Percentiles rank a stretch among this genome's conserved stretches.
phyloP scores from a whole-genome alignment of 305 asterid genomes.

The Lippia alba region DNA sequence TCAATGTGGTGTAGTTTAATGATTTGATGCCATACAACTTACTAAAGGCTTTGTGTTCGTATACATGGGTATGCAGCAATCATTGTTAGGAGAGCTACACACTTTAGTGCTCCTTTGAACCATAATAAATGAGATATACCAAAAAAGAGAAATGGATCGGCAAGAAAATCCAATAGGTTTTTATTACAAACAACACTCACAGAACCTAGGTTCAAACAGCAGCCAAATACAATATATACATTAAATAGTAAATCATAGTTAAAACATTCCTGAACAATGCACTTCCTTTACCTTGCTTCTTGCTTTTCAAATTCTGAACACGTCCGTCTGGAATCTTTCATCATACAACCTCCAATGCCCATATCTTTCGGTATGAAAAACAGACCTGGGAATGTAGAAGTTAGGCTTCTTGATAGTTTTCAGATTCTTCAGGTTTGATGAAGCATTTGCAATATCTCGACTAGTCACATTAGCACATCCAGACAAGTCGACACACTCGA shows the following conservation, averaged over 20 bases:
- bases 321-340: constrained; percentile 76
- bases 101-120: no score
- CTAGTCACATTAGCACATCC: constrained; percentile 75
- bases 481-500: constrained; percentile 70
- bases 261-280: constrained; percentile 5
- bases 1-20: neutral
- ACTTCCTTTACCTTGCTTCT: neutral
- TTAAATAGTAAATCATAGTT: neutral
- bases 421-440: constrained; percentile 58
- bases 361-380: constrained; percentile 61
- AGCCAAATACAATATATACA: constrained; percentile 20
- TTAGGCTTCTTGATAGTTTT: constrained; percentile 65
- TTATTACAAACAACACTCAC: constrained; percentile 19
- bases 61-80: no score
- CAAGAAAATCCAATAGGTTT: constrained; percentile 4
- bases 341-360: constrained; percentile 83
- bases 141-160: constrained; percentile 5
- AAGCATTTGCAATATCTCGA: constrained; percentile 58
- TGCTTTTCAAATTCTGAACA: constrained; percentile 64
- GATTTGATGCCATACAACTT: neutral
- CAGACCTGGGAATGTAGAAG: constrained; percentile 68
- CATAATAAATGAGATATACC: neutral
- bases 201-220: constrained; percentile 19
- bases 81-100: no score
- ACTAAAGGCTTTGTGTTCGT: neutral